Percentiles rank a stretch among this genome's conserved stretches.
Evolutionary conservation across 2,329 filamentous ascomycete genomes (phyloP).

Genomic region (Fusarium floridanum): DNA sequence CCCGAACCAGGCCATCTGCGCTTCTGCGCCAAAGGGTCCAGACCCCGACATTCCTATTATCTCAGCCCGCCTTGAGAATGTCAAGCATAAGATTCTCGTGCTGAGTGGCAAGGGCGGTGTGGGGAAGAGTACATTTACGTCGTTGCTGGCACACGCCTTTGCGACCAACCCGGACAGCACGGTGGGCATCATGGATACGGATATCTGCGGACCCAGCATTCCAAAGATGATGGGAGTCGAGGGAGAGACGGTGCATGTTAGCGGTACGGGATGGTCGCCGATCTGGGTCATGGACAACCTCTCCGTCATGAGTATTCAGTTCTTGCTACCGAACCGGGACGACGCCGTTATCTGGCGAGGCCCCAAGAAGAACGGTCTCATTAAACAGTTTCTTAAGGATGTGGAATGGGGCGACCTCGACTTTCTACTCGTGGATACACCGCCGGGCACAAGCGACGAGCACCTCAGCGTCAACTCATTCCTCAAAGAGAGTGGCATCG

Average conservation of each 20-base stretch:
- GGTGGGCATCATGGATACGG: slow-evolving; percentile 97
- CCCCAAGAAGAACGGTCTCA: slow-evolving; percentile 97
- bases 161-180: slow-evolving; percentile 82
- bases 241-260: slow-evolving; percentile 91
- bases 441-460: slow-evolving; percentile 94
- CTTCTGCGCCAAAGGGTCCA: slow-evolving; percentile 92
- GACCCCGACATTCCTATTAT: slow-evolving; percentile 95
- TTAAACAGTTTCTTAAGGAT: slow-evolving; percentile 98
- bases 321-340: slow-evolving; percentile 94
- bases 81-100: slow-evolving; percentile 93
- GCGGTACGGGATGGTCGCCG: slow-evolving; percentile 89
- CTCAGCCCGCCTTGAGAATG: slow-evolving; percentile 81
- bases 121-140: slow-evolving; percentile 94
- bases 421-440: slow-evolving; percentile 93
- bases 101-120: slow-evolving; percentile 96
- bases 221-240: slow-evolving; percentile 99
- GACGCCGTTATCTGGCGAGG: slow-evolving; percentile 98
- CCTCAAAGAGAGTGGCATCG: slow-evolving; percentile 89
- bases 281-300: slow-evolving; percentile 97
- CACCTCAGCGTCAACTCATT: slow-evolving; percentile 94
- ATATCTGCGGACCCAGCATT: slow-evolving; percentile 96
- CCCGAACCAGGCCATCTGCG: slow-evolving; percentile 96
- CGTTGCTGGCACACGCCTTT: slow-evolving; percentile 89
- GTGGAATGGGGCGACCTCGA: slow-evolving; percentile 98
- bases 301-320: slow-evolving; percentile 97